Evolutionary conservation across 2,329 filamentous ascomycete species (phyloP).

Genomic region (Rhynchosporium agropyri): DNA sequence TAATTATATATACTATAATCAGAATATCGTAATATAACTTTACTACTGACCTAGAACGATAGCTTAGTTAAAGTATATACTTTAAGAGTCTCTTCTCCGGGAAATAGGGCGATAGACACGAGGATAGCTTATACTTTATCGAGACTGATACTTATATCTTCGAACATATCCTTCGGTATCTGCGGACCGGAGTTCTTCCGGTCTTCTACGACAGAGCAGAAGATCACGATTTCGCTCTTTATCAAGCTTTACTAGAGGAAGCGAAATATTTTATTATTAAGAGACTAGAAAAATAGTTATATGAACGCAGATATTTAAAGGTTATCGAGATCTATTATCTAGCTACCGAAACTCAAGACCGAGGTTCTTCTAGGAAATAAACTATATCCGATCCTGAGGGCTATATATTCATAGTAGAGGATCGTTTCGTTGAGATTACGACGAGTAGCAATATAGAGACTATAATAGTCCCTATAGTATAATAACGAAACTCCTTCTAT

Average conservation of each 20-base stretch:
- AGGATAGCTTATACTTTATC: slow-evolving; percentile 7
- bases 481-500: slow-evolving; percentile 1
- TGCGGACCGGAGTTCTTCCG: slow-evolving; percentile 8
- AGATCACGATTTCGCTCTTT: slow-evolving; percentile 8
- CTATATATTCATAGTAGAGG: neutral
- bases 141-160: slow-evolving; percentile 3
- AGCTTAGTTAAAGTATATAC: slow-evolving; percentile 5
- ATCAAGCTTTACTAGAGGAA: slow-evolving; percentile 5
- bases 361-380: neutral
- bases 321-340: slow-evolving; percentile 7
- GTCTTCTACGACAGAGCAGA: slow-evolving; percentile 8
- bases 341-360: slow-evolving; percentile 28
- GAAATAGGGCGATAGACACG: slow-evolving; percentile 4
- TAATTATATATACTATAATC: slow-evolving; percentile 2
- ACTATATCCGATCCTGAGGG: slow-evolving; percentile 1
- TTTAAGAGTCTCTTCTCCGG: slow-evolving; percentile 3
- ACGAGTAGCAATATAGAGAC: slow-evolving; percentile 3
- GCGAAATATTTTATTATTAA: neutral
- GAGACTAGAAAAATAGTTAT: slow-evolving; percentile 6
- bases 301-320: slow-evolving; percentile 4
- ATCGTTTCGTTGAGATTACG: slow-evolving; percentile 2
- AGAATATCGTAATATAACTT: neutral
- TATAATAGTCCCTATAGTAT: slow-evolving; percentile 2
- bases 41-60: neutral
- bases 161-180: slow-evolving; percentile 6